phyloP scores from a whole-genome alignment of 164 flowering plant genomes.

The Chloranthus sessilifolius region DNA sequence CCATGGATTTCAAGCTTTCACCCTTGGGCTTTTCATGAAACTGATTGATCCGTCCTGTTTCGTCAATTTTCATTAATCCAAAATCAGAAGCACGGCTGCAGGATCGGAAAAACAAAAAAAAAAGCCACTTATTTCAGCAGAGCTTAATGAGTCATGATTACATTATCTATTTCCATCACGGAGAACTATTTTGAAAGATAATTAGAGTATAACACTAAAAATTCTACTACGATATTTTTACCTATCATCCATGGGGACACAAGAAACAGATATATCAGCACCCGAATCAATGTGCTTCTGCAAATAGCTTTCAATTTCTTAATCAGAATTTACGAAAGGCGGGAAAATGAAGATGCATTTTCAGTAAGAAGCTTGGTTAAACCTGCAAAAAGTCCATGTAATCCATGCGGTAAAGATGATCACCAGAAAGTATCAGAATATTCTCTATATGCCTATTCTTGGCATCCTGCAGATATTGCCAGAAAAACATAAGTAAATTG shows the following conservation, averaged over 20 bases:
- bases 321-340: background rate
- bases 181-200: no score
- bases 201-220: no score
- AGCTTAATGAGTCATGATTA: background rate
- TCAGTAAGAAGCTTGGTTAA: background rate
- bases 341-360: background rate
- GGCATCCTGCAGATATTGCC: conserved; percentile 55
- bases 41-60: conserved; percentile 50
- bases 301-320: conserved; percentile 4
- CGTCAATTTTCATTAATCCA: conserved; percentile 81
- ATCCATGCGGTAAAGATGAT: conserved; percentile 93
- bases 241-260: conserved; percentile 78
- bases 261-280: conserved; percentile 83
- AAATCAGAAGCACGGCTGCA: conserved; percentile 83
- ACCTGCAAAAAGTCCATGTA: conserved; percentile 94
- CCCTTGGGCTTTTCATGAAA: conserved; percentile 88
- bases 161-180: no score
- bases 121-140: no score
- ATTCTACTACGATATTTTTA: conserved; percentile 21
- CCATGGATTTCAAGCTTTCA: conserved; percentile 65
- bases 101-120: conserved; percentile 7
- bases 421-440: conserved; percentile 77
- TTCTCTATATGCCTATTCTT: conserved; percentile 77
- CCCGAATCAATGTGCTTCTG: conserved; percentile 77
- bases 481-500: background rate